phyloP scores from a whole-genome alignment of 257 asterid genomes.

The Nicotiana tomentosiformis region DNA sequence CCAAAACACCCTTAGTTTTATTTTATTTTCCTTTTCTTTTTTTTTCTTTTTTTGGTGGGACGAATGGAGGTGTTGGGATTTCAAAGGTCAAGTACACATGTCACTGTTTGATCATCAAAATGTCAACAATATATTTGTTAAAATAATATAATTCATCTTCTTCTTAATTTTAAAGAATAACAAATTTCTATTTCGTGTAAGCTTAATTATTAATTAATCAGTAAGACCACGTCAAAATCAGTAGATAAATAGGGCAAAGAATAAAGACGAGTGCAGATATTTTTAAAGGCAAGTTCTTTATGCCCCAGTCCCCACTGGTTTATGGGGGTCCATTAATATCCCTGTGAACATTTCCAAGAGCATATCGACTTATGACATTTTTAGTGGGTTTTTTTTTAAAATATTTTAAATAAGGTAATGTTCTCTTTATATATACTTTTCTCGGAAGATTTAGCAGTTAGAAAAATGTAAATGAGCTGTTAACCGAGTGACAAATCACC shows the following conservation, averaged over 20 bases:
- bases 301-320: not conserved
- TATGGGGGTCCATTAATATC: conserved; percentile 9
- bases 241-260: not conserved
- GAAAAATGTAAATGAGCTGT: not conserved
- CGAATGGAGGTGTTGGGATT: not conserved
- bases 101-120: not conserved
- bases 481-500: not conserved
- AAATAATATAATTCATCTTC: not conserved
- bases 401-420: not conserved
- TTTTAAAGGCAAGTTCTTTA: not conserved
- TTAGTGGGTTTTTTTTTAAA: not conserved
- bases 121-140: not conserved
- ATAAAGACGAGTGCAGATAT: not conserved
- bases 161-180: not conserved
- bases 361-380: not conserved
- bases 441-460: not conserved
- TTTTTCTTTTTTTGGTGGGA: not conserved
- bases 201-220: not conserved
- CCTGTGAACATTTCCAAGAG: not conserved
- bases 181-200: not conserved
- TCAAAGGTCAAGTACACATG: not conserved
- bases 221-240: not conserved
- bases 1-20: not conserved
- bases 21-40: not conserved
- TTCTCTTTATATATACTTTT: not conserved